Evolutionary conservation across 441 rosid genomes (phyloP), one percentile per base, ranked within the genome.

Genomic region (Croton laevigatus): DNA sequence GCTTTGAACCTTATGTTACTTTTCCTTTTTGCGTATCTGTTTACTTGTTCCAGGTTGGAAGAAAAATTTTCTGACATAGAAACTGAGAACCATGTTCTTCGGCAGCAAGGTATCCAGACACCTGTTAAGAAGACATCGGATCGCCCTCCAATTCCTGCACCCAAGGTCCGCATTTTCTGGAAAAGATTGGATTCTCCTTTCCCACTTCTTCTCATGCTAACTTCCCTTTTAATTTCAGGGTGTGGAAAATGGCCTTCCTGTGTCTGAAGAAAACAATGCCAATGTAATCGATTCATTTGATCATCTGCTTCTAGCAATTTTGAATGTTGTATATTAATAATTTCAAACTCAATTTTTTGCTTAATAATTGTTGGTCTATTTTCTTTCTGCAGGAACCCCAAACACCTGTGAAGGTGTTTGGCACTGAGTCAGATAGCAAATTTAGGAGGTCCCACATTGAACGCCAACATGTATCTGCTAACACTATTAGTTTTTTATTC

Each of bases 1-100:
- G 22, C 20, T 49, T 72, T 40, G 71, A 59, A 27, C 6, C 46
- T 71, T 37, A 55, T 44, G 67, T 20, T 9, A 48, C 51, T 27
- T 45, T 17, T 69, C 32, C 38, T 46, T 48, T 72, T 57, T 0
- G 16, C 27, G 38, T 54, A 7, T 38, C 5, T 70, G 37, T 22
- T 65, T 46, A 58, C 44, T 57, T 66, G 17, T 78, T 76, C 72
- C 80, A 96, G 99, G 69, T 97, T 96, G 78, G 97, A 90, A 84
- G 99, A 91, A 82, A 89, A 93, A 65, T 80, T 90, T 73, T 81
- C 87, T 61, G 97, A 91, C 81, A 81, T 93, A 86, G 99, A 93
- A 87, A 82, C 83, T 55, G 98, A 93, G 77, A 90, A 88, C 78
- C 90, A 90, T 68, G 65, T 91, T 79, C 84, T 96, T 76, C 81